Conservation (phyloP, 495 filamentous ascomycete species). For the Hypoxylon fragiforme region DNA sequence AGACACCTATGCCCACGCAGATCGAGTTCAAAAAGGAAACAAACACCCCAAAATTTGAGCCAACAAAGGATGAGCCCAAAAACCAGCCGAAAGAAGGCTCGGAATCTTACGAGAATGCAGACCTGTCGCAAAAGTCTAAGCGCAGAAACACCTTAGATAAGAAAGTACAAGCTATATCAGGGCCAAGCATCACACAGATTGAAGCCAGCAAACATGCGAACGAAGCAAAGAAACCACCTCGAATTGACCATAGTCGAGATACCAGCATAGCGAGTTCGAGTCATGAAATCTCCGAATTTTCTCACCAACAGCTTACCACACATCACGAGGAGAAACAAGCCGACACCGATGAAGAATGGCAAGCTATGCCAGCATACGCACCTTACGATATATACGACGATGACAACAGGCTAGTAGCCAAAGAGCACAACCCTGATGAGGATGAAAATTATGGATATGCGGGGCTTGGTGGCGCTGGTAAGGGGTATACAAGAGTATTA, state of each 20-base stretch:
- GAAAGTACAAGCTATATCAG: constrained; percentile 35
- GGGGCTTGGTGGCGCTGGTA: constrained; percentile 82
- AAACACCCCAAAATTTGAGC: no score
- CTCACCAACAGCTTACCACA: constrained; percentile 78
- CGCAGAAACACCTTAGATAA: constrained; percentile 23
- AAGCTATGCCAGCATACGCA: constrained; percentile 90
- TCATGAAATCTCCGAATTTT: constrained; percentile 75
- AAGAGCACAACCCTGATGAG: constrained; percentile 70
- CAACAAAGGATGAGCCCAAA: no score
- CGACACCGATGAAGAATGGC: constrained; percentile 73
- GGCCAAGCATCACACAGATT: constrained; percentile 35
- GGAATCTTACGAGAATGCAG: constrained; percentile 16
- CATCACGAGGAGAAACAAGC: constrained; percentile 51
- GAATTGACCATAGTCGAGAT: constrained; percentile 37
- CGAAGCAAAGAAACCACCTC: constrained; percentile 16
- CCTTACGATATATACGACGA: constrained; percentile 95
- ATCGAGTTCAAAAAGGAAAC: constrained; percentile 12
- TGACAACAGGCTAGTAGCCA: constrained; percentile 81
- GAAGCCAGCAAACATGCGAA: constrained; percentile 31
- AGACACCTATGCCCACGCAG: constrained; percentile 26
- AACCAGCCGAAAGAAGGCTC: constrained; percentile 6
- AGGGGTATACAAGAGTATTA: constrained; percentile 90
- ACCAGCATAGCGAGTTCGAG: constrained; percentile 32
- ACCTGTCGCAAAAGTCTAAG: constrained; percentile 11
- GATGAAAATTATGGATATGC: constrained; percentile 73